Percentiles rank a stretch among this genome's conserved stretches.
phyloP scores from a whole-genome alignment of 169 alveolate genomes.

The Eimeria acervulina region DNA sequence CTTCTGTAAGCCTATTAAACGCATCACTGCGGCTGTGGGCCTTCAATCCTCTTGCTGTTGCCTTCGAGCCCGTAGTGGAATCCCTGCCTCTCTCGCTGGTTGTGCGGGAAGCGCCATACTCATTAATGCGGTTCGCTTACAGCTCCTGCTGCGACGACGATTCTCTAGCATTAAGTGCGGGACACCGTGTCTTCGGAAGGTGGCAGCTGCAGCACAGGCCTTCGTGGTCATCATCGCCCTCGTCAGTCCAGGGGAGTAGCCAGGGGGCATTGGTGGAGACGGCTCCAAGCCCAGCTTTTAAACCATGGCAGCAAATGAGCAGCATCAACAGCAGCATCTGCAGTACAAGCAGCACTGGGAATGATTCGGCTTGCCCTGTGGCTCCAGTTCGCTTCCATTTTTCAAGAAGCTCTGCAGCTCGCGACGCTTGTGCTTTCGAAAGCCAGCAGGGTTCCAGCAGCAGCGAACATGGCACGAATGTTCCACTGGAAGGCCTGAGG shows the following conservation, averaged over 20 bases:
- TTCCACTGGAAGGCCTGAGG: neutral
- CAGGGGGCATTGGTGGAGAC: neutral
- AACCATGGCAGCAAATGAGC: neutral
- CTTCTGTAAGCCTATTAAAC: constrained; percentile 7
- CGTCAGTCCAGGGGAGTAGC: neutral
- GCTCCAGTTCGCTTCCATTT: neutral
- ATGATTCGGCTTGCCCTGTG: neutral
- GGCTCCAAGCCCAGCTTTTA: neutral
- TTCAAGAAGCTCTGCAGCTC: neutral
- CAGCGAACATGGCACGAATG: neutral
- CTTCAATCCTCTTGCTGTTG: constrained; percentile 79
- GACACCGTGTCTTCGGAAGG: neutral
- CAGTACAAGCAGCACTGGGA: constrained; percentile 1
- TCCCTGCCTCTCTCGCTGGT: constrained; percentile 34
- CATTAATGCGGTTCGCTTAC: constrained; percentile 43
- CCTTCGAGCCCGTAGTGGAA: constrained; percentile 81
- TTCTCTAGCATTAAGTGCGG: neutral
- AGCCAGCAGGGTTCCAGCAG: neutral
- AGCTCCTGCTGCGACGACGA: constrained; percentile 56
- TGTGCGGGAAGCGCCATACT: constrained; percentile 74
- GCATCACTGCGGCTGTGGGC: constrained; percentile 72
- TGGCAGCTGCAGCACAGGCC: neutral
- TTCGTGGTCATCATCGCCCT: neutral
- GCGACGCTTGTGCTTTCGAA: neutral
- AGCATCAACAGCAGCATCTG: constrained; percentile 23